A percentile compares a stretch with the other conserved stretches of the same genome.
These are phyloP conservation scores for Aspergillus proliferans DNA, from an alignment of 2,329 filamentous ascomycete genomes.

Conservation along the genomic window DNA sequence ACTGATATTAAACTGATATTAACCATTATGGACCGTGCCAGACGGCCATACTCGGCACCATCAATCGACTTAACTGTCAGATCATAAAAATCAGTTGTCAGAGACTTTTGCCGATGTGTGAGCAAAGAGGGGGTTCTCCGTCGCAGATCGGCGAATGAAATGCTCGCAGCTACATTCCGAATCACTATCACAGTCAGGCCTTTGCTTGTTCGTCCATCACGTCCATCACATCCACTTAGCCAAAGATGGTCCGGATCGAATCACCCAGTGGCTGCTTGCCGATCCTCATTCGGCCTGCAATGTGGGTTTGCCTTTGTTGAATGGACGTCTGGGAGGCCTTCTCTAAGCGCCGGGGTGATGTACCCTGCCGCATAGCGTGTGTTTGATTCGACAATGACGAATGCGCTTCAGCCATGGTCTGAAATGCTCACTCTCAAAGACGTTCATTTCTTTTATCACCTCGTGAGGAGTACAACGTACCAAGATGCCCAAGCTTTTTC, in stretches of 20 bases:
- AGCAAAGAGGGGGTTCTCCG: no score
- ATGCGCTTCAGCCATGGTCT: not conserved
- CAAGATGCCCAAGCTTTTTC: not conserved
- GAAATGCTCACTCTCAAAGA: no score
- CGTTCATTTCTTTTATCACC: not conserved
- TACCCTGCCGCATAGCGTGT: not conserved
- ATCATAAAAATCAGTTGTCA: no score
- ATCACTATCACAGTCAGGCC: not conserved
- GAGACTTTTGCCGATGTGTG: no score
- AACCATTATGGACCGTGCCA: no score
- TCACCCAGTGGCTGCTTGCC: not conserved
- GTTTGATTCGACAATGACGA: not conserved
- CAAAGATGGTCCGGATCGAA: not conserved
- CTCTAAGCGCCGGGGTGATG: conserved; percentile 17
- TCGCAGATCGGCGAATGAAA: no score
- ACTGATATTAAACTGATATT: no score
- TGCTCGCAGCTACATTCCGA: not conserved
- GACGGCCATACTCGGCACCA: no score
- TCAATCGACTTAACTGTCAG: no score
- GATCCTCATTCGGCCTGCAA: not conserved
- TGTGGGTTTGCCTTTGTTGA: conserved; percentile 1
- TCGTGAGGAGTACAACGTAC: not conserved
- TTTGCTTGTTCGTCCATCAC: not conserved
- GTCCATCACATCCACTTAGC: not conserved
- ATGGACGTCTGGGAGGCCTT: conserved; percentile 12